A percentile compares a stretch with the other conserved stretches of the same genome.
These are phyloP conservation scores for Trichoderma semiorbis DNA, from an alignment of 2,329 filamentous ascomycete species.

Conservation along the genomic window DNA sequence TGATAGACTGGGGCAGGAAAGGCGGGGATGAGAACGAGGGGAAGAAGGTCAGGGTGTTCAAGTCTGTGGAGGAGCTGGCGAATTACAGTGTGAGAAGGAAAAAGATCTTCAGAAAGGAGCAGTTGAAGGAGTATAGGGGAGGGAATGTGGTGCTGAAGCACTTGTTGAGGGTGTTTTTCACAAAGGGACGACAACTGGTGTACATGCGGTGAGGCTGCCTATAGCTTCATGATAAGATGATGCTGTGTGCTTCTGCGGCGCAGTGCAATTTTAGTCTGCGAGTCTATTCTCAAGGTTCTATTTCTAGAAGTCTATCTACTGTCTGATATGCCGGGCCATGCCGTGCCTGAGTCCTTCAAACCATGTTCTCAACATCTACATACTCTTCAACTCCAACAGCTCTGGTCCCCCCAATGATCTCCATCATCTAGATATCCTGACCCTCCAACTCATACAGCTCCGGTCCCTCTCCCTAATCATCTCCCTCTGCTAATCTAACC, in stretches of 20 bases:
- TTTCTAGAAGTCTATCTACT: background rate
- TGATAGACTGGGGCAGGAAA: background rate
- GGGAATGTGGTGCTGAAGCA: conserved; percentile 3
- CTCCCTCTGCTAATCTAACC: background rate
- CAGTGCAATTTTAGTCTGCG: background rate
- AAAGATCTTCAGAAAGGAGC: background rate
- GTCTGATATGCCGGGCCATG: background rate
- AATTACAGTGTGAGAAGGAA: background rate
- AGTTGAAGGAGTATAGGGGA: background rate
- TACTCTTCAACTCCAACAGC: background rate
- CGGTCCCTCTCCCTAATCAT: background rate
- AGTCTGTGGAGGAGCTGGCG: background rate
- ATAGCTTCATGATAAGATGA: background rate
- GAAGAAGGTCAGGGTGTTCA: background rate
- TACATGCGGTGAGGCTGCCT: background rate
- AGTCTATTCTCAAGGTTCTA: background rate
- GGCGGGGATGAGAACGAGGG: background rate
- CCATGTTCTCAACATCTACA: no score
- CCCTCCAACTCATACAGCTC: no score
- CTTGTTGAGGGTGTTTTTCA: background rate
- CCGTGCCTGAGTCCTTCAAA: background rate
- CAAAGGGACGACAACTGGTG: background rate
- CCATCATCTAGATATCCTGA: no score
- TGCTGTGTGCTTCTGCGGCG: background rate
- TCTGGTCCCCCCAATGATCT: no score